Evolutionary conservation across 139 green algal genomes (phyloP), one percentile per base, ranked within the genome.

Genomic region (Monoraphidium neglectum): DNA sequence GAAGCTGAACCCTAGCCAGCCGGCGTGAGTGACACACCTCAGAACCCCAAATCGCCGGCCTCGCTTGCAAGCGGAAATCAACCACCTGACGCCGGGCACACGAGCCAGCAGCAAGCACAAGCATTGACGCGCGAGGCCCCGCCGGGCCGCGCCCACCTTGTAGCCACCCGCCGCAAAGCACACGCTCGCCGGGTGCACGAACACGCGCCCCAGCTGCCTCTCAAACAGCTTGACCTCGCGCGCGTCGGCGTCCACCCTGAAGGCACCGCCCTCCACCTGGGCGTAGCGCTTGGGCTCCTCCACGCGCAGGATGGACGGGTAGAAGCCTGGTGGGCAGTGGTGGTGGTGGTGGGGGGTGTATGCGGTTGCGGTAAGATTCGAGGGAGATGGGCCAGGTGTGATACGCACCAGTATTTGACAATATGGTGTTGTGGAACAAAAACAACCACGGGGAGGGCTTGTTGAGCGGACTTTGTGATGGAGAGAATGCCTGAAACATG

Each of bases 301-400:
- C 65, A 98, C 94, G 1, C 92, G 78, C 61, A 98, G 76, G n/a
- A 99, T 83, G 68, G 94, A 86, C 0, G 96, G 95, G 82, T 98
- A 99, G 69, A 97, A 97, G 1, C 95, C 95, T 78, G 33, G 6
- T 26, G 13, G 38, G 36, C 94, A 79, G 24, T 92, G 54, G n/a
- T 77, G 46, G 1, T 82, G 78, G 38, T 77, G 77, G 36, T 68
- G 1, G 13, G 83, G 33, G 28, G 83, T 79, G 43, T 51, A 21
- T 51, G 43, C n/a, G n/a, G n/a, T n/a, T n/a, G n/a, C n/a, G n/a
- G n/a, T n/a, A n/a, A n/a, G n/a, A n/a, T n/a, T n/a, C n/a, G n/a
- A n/a, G n/a, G n/a, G n/a, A n/a, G n/a, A n/a, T n/a, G n/a, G n/a
- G n/a, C n/a, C n/a, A n/a, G n/a, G n/a, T n/a, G n/a, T n/a, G n/a